Base-by-base conservation (phyloP, 345 rosid genomes). In the Gossypium stocksii region DNA sequence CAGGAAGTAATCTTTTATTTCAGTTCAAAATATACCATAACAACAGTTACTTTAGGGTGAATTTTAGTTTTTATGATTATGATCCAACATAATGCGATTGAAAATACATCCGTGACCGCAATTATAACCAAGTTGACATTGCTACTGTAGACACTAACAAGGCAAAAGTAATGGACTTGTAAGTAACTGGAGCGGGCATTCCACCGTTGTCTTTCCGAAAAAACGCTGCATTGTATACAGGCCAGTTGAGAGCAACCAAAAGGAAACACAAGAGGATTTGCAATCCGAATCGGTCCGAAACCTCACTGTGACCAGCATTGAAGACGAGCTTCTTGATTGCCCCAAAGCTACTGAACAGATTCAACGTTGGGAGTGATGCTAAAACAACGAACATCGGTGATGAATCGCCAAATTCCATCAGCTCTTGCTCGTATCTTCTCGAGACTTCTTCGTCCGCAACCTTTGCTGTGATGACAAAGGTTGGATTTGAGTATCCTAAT, bases 341-440 rank as follows among this genome's bases (percentile, higher is more conserved):
- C 14, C 77, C 76, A 63, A 71, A 7, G 12, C 81, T 73, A 67
- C 84, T 62, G n/a, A 81, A 72, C 19, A 82, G 45, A 70, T 86
- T 86, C 45, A 87, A 79, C 80, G 80, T 52, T 57, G 85, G 86
- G 45, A 87, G 23, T 1, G 85, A 81, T 11, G 89, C 77, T 52
- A 86, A 29, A 54, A 81, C 44, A 19, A 76, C 77, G 13, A 87
- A 72, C 89, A 86, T 84, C 13, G 85, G 80, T n/a, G 89, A 86
- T 52, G 82, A 9, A 16, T 52, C 59, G 22, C 87, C 87, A 64
- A 87, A 86, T 56, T 87, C 87, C n/a, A 41, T 64, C 49, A 64
- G 1, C 49, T 64, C 68, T 41, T 64, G 49, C 68, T 64, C 49
- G 2, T 64, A 64, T 64, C 68, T 64, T 41, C 44, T n/a, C 0